Evolutionary conservation across 345 rosid species (phyloP).

Genomic region (Rhodamnia argentea): DNA sequence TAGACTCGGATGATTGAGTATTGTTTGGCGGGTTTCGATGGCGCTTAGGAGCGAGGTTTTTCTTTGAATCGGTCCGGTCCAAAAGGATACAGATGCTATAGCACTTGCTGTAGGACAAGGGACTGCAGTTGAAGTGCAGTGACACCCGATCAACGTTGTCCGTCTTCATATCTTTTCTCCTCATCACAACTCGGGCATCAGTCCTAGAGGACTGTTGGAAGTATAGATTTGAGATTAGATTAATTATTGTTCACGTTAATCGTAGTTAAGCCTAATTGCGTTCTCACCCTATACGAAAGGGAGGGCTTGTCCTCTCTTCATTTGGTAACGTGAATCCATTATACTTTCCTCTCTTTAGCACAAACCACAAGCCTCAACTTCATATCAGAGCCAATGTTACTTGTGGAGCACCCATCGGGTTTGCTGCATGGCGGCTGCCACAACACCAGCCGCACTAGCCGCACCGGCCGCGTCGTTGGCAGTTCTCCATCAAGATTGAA

Average conservation of each 20-base stretch:
- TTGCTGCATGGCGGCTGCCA: not conserved
- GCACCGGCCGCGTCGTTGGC: not conserved
- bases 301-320: not conserved
- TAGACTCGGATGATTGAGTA: not conserved
- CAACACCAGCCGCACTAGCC: not conserved
- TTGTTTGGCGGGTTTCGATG: not conserved
- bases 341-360: not conserved
- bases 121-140: not conserved
- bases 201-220: not conserved
- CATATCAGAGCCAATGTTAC: not conserved
- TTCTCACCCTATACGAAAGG: no score
- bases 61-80: not conserved
- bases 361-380: not conserved
- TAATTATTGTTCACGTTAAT: no score
- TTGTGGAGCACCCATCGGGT: not conserved
- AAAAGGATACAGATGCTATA: not conserved
- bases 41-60: not conserved
- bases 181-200: not conserved
- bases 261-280: no score
- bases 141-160: not conserved
- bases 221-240: no score
- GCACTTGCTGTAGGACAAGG: not conserved
- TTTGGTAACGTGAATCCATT: not conserved
- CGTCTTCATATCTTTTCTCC: not conserved
- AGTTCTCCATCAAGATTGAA: not conserved